These are phyloP conservation scores for Nasturtium officinale DNA, from an alignment of 345 rosid genomes.

Conservation along the genomic window DNA sequence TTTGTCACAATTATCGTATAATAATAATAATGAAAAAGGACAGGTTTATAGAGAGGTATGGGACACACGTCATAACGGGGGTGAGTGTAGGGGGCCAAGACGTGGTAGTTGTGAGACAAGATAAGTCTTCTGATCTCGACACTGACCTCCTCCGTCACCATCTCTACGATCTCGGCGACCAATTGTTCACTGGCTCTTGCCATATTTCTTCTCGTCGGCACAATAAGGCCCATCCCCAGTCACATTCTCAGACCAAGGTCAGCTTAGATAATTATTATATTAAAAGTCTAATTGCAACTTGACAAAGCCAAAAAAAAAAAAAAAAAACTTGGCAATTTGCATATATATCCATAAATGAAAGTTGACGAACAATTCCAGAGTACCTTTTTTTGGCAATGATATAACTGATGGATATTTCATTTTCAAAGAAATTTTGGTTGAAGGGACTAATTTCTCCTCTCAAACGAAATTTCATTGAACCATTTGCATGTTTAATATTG, in stretches of 20 bases:
- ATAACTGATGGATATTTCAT: neutral
- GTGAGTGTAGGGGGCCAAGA: slow-evolving; percentile 83
- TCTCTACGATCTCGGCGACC: slow-evolving; percentile 77
- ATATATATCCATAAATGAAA: neutral
- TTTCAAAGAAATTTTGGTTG: too few species aligned
- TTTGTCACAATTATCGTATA: neutral
- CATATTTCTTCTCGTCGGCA: slow-evolving; percentile 51
- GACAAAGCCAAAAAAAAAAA: too few species aligned
- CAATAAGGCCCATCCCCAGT: slow-evolving; percentile 32
- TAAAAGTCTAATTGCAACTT: too few species aligned
- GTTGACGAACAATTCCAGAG: neutral
- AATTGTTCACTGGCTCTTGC: slow-evolving; percentile 76
- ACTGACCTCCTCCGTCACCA: slow-evolving; percentile 65
- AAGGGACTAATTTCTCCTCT: too few species aligned
- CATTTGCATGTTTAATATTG: slow-evolving; percentile 9
- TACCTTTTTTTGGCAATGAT: neutral
- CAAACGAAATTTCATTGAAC: neutral
- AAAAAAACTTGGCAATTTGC: neutral
- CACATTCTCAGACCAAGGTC: slow-evolving; percentile 56
- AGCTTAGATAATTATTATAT: neutral
- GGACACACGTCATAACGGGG: slow-evolving; percentile 85
- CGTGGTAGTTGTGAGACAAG: slow-evolving; percentile 70
- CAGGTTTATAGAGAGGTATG: slow-evolving; percentile 90
- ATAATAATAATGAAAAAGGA: neutral
- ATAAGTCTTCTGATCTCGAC: slow-evolving; percentile 55